Base-by-base conservation (phyloP, 1,139 yeast genomes). In the Geotrichum fermentans region DNA sequence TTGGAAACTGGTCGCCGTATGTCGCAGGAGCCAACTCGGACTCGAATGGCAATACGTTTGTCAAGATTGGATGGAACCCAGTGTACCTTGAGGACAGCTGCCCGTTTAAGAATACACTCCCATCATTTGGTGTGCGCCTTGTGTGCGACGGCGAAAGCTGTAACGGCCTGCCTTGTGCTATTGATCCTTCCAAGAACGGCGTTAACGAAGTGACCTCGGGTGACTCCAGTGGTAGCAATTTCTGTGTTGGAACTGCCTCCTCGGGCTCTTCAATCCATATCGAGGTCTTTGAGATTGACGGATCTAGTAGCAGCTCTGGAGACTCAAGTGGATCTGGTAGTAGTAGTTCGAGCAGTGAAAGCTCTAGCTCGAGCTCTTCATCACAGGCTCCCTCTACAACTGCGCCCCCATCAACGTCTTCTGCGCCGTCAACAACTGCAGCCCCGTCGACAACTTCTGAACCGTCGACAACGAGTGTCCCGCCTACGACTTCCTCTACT, bases 51-150 rank as follows among this genome's bases (percentile, higher is more conserved):
- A 77, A 79, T 65, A 86, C 96, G 2, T 87, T 59, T 65, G 84
- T 84, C 57, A 88, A 85, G 70, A 78, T 88, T 63, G 96, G 94
- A 45, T 87, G 95, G 94, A 88, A 88, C 68, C 96, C 96, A 18
- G 78, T 83, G 55, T 84, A 85, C 67, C 66, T 85, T 56, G 90
- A 83, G 57, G 74, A 72, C 46, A 58, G 69, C 2, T 65, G 74
- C 30, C 77, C 82, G 21, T 83, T 80, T 70, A 68, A 71, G 52
- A 66, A 73, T 57, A 69, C 70, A 10, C 69, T 68, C 56, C 96
- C 96, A 44, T 64, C 63, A 40, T 88, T 78, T 58, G 96, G 96
- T 59, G 62, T 88, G 57, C 77, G 81, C 65, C 73, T 88, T 56
- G 78, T 79, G 17, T 88, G 96, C 69, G 83, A 80, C 54, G 72